These are phyloP conservation scores for Umbilicus rupestris DNA, from an alignment of 164 flowering plant species.

Conservation along the genomic window DNA sequence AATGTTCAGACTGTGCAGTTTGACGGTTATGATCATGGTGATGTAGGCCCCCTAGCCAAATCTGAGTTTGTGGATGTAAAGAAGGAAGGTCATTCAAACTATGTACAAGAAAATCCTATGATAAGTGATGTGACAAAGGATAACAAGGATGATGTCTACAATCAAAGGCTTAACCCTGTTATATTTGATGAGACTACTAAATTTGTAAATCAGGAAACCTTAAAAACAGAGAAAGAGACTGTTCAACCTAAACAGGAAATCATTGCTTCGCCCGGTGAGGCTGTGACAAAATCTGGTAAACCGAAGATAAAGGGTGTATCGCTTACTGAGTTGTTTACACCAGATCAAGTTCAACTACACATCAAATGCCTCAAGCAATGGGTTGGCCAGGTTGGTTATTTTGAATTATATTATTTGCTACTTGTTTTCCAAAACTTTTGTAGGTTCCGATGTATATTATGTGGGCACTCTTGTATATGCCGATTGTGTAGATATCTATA, in stretches of 20 bases:
- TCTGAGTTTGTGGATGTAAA: constrained; percentile 42
- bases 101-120: constrained; percentile 26
- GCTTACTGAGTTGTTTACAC: constrained; percentile 86
- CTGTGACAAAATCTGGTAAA: constrained; percentile 72
- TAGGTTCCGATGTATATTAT: background rate
- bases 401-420: background rate
- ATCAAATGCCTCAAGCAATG: constrained; percentile 86
- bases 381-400: constrained; percentile 84
- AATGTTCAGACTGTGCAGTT: constrained; percentile 20
- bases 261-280: constrained; percentile 29
- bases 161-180: constrained; percentile 25
- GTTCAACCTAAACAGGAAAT: constrained; percentile 38
- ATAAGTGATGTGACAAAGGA: constrained; percentile 26
- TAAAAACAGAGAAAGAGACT: constrained; percentile 33
- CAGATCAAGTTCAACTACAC: constrained; percentile 87
- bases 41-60: constrained; percentile 23
- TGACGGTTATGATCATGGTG: constrained; percentile 28
- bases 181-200: constrained; percentile 26
- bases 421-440: background rate
- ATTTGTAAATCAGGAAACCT: constrained; percentile 33
- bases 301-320: constrained; percentile 94
- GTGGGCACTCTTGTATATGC: background rate
- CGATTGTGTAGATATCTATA: background rate
- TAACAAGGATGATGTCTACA: constrained; percentile 21
- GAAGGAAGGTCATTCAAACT: constrained; percentile 28